A percentile compares a stretch with the other conserved stretches of the same genome.
Conservation (phyloP, 176 grass and related monocot species). For the Typha latifolia region DNA sequence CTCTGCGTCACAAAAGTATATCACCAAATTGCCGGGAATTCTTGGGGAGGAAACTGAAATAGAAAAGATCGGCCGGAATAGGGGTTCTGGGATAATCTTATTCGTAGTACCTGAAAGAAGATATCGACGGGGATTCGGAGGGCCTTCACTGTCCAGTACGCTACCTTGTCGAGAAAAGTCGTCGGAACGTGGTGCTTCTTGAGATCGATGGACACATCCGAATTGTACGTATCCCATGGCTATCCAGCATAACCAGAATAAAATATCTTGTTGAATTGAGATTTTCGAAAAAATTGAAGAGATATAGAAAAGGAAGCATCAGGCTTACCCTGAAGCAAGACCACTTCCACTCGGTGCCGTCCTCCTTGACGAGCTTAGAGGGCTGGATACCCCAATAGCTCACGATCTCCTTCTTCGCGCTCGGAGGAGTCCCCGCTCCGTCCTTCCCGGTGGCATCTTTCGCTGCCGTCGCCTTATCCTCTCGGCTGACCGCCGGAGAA, state of each 20-base stretch:
- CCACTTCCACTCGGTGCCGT: conserved; percentile 81
- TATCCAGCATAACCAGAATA: conserved; percentile 2
- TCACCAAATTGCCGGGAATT: no score
- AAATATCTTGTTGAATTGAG: neutral
- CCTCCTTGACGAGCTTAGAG: conserved; percentile 48
- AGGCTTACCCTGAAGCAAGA: conserved; percentile 58
- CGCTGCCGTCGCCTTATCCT: neutral
- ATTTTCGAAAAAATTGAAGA: neutral
- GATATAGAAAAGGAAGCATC: neutral
- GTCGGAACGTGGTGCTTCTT: conserved; percentile 76
- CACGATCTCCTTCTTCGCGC: conserved; percentile 39
- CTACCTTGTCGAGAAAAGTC: conserved; percentile 50
- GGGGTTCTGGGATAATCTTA: neutral
- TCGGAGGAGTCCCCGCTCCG: neutral
- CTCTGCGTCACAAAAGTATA: conserved; percentile 21
- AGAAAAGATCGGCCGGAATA: neutral
- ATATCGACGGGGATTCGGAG: conserved; percentile 49
- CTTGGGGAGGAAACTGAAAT: no score
- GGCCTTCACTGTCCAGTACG: conserved; percentile 59
- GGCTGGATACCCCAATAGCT: conserved; percentile 75
- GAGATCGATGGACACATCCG: conserved; percentile 72
- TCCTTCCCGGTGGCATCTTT: conserved; percentile 12
- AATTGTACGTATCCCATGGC: conserved; percentile 79
- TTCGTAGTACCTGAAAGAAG: conserved; percentile 69
- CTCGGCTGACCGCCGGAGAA: neutral